A percentile compares a stretch with the other conserved stretches of the same genome.
phyloP scores from a whole-genome alignment of 2,329 filamentous ascomycete species.

The Hypoxylon sp. region DNA sequence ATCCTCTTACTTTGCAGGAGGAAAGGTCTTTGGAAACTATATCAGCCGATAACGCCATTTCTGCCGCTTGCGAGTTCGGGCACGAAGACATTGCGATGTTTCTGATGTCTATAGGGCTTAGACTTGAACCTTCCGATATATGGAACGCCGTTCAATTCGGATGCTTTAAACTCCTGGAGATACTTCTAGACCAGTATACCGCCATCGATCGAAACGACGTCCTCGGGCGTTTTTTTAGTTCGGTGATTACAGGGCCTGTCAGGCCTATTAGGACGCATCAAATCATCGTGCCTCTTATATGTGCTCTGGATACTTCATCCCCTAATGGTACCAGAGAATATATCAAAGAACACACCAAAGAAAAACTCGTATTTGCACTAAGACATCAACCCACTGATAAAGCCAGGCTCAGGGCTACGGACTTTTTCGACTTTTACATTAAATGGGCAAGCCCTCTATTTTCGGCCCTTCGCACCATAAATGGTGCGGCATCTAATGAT shows the following conservation, averaged over 20 bases:
- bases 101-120: conserved; percentile 15
- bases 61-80: background rate
- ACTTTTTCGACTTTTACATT: background rate
- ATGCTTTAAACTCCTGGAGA: background rate
- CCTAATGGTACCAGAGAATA: background rate
- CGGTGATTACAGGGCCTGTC: too few relatives aligned
- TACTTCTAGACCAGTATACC: background rate
- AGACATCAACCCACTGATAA: background rate
- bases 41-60: background rate
- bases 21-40: background rate
- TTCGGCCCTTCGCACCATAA: background rate
- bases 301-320: background rate
- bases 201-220: background rate
- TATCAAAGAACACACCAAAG: background rate
- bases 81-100: conserved; percentile 13
- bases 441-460: background rate
- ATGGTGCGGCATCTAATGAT: background rate
- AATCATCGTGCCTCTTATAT: background rate
- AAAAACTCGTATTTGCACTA: background rate
- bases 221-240: too few relatives aligned
- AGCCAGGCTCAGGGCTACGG: background rate
- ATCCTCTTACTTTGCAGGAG: background rate
- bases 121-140: background rate
- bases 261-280: background rate
- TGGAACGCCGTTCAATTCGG: background rate